Evolutionary conservation across 2,329 filamentous ascomycete species (phyloP), one percentile per base, ranked within the genome.

Genomic region (Aureobasidium uvarum): DNA sequence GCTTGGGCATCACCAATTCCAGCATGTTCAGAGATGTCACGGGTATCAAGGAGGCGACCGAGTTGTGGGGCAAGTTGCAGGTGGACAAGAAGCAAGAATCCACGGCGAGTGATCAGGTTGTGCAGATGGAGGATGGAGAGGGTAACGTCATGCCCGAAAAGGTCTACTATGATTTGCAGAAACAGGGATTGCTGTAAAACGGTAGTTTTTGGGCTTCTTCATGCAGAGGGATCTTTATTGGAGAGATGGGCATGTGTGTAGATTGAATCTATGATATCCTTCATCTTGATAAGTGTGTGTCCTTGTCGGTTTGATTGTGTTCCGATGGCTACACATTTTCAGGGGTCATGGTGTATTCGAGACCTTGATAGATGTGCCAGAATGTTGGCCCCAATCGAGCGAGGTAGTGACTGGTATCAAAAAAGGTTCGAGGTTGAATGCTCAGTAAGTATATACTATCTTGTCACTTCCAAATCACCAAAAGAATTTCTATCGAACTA

Each of bases 71-170:
- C 67, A 97, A 97, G 83, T 89, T 99, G 28, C 89, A 96, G 75
- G 83, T 86, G 66, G 92, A 96, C 70, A 89, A 90, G 78, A 92
- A 90, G 82, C 89, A 86, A 76, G 86, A 87, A 69, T 89, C 87
- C 75, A 82, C 89, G 0, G 87, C 89, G 68, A 89, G 90, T 51
- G 92, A 94, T 45, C 91, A 89, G 67, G 86, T 99, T 11, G 91
- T 98, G 58, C 92, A 99, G 81, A 99, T 99, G 95, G 95, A 99
- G 81, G 95, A 99, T 77, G 90, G 87, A 0, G 91, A 96, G 75
- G 95, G 95, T 54, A 98, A 99, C 73, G 95, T 99, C 66, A 99
- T 99, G 95, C 95, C 96, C 0, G 92, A 97, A 80, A 96, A 96
- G 83, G 94, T 99, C 64, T 99, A 97, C 77, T 88, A 93, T 70